Conservation (phyloP, 768 basidiomycete species). For the Favolaschia claudopus region DNA sequence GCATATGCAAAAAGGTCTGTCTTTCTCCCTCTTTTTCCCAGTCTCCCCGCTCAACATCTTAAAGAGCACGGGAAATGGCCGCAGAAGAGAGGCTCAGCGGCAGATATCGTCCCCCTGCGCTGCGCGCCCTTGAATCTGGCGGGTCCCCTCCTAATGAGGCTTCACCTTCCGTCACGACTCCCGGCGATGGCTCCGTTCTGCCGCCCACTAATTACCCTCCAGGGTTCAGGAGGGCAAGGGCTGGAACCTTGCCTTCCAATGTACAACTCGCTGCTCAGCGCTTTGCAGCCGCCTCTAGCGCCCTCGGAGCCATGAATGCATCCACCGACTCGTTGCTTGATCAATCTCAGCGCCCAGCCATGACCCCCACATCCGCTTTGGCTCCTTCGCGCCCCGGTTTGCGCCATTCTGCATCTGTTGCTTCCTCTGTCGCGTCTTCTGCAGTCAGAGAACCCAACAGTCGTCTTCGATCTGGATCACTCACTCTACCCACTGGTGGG, state of each 20-base stretch:
- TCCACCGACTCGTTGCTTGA: slow-evolving; percentile 54
- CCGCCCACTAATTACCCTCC: slow-evolving; percentile 82
- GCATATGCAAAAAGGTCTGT: slow-evolving; percentile 86
- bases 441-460: slow-evolving; percentile 72
- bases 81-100: slow-evolving; percentile 72
- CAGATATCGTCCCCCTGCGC: slow-evolving; percentile 84
- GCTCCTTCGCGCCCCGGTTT: slow-evolving; percentile 68
- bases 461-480: slow-evolving; percentile 90
- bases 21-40: slow-evolving; percentile 23
- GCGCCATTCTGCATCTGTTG: slow-evolving; percentile 80
- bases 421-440: slow-evolving; percentile 61
- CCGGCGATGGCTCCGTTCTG: slow-evolving; percentile 63
- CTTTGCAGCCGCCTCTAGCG: slow-evolving; percentile 73
- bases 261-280: slow-evolving; percentile 88
- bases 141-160: slow-evolving; percentile 79
- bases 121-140: slow-evolving; percentile 73
- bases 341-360: slow-evolving; percentile 59
- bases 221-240: slow-evolving; percentile 93
- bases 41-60: slow-evolving; percentile 25
- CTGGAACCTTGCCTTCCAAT: slow-evolving; percentile 96
- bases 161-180: slow-evolving; percentile 62
- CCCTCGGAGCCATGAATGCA: slow-evolving; percentile 54
- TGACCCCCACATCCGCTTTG: slow-evolving; percentile 49
- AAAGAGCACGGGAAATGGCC: slow-evolving; percentile 86
- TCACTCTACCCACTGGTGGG: slow-evolving; percentile 83